Percentiles rank a stretch among this genome's conserved stretches.
phyloP scores from a whole-genome alignment of 2,329 filamentous ascomycete species.

The Colletotrichum falcatum region DNA sequence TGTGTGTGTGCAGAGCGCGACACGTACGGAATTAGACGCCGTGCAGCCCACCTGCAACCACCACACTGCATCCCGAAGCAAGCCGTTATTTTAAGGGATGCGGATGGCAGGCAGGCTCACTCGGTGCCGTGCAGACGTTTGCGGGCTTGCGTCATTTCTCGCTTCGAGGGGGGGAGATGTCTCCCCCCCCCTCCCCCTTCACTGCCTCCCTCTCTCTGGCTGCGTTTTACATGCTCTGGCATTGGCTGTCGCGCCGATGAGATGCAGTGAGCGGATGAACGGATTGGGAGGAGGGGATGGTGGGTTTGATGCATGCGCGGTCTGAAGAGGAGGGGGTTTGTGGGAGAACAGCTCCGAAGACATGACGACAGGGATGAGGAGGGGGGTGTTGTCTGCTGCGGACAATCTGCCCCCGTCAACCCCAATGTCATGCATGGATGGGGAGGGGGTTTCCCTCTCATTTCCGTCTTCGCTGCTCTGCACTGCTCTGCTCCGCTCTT shows the following conservation, averaged over 20 bases:
- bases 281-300: background rate
- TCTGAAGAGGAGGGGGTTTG: constrained; percentile 7
- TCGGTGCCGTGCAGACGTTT: background rate
- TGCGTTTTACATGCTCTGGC: constrained; percentile 9
- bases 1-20: background rate
- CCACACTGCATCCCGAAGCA: background rate
- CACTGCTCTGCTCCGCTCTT: background rate
- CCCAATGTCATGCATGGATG: background rate
- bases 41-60: background rate
- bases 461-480: constrained; percentile 1
- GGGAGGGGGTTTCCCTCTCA: background rate
- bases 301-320: constrained; percentile 7
- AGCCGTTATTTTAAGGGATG: background rate
- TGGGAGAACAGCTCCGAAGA: background rate
- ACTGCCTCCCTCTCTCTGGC: constrained; percentile 11
- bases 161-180: background rate
- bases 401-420: constrained; percentile 7
- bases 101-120: background rate
- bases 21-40: background rate
- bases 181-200: too few relatives aligned
- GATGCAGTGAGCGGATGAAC: background rate
- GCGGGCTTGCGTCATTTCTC: constrained; percentile 27
- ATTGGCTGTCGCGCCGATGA: constrained; percentile 17
- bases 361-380: constrained; percentile 6
- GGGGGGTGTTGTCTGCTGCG: constrained; percentile 6